These are phyloP conservation scores for Endocarpon pusillum DNA, from an alignment of 495 filamentous ascomycete genomes.

Conservation along the genomic window DNA sequence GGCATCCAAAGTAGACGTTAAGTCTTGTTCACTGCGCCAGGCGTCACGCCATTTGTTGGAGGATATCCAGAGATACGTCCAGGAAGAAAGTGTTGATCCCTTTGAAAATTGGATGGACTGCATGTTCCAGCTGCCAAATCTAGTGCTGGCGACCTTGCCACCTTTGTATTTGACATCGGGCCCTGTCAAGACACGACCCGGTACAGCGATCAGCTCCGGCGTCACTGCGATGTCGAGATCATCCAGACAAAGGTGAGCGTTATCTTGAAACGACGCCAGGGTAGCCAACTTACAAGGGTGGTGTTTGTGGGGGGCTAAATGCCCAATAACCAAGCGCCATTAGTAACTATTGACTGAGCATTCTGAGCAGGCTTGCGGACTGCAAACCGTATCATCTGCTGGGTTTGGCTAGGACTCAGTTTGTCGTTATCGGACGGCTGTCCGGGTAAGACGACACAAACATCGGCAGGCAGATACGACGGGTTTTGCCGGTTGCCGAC, in stretches of 20 bases:
- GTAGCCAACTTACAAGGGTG: no score
- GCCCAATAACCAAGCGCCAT: no score
- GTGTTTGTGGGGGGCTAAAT: no score
- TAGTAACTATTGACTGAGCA: conserved; percentile 43
- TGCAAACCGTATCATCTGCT: conserved; percentile 46
- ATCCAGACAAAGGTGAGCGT: no score
- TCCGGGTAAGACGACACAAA: conserved; percentile 40
- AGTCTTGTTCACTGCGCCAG: no score
- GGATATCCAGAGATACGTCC: no score
- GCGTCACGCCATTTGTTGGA: no score
- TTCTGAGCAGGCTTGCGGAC: conserved; percentile 44
- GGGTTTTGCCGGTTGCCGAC: conserved; percentile 36
- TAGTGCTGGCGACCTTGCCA: conserved; percentile 9
- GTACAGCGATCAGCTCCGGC: conserved; percentile 42
- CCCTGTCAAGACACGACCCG: conserved; percentile 38
- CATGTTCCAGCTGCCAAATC: conserved; percentile 41
- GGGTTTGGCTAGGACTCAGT: conserved; percentile 31
- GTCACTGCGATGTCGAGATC: conserved; percentile 39
- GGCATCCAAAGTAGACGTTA: no score
- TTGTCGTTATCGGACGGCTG: conserved; percentile 39
- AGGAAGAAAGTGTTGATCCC: no score
- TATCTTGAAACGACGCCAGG: no score
- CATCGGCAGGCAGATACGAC: conserved; percentile 43
- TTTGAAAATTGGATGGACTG: conserved; percentile 26
- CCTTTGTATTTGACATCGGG: conserved; percentile 38